Base-by-base conservation (phyloP, 2,329 filamentous ascomycete genomes). In the Colletotrichum viniferum region DNA sequence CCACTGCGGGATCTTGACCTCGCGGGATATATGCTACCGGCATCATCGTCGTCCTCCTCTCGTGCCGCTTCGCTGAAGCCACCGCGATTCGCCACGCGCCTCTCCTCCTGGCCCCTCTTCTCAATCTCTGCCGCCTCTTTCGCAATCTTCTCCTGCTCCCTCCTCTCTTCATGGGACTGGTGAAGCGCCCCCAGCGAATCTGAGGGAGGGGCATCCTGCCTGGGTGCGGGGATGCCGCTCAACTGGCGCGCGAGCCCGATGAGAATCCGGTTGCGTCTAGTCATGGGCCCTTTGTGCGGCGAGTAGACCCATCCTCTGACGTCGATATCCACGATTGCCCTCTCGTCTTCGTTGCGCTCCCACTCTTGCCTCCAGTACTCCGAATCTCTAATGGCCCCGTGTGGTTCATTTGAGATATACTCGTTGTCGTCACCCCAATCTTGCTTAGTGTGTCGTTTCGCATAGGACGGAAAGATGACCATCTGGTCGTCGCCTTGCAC, bases 281-380 rank as follows among this genome's bases (percentile, higher is more conserved):
- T 96, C 90, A 98, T 92, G 5, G 95, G 96, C 0, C 95, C 96
- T 78, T 90, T 90, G 80, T 96, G 95, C 21, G 96, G 96, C 52
- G 92, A 92, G 83, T 98, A 99, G 67, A 98, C 91, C 97, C 97
- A 99, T 16, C 97, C 97, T 79, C 96, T 91, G 28, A 99, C 95
- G 82, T 99, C 96, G 7, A 98, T 95, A 81, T 98, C 96, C 2
- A 98, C 94, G 5, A 98, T 88, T 1, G 96, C 95, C 82, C 94
- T 94, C 80, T 96, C 93, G 75, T 96, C 93, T 82, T 98, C 94
- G 69, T 93, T 90, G 76, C 90, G 90, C 73, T 96, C 92, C 94
- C 95, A 98, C 80, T 96, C 92, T 70, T 91, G 87, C 56, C 90
- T 91, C 93, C 94, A 96, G 82, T 94, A 96, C 52, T 95, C 92